Conservation (phyloP, 2,329 filamentous ascomycete genomes). For the Sclerotiophoma versabilis region DNA sequence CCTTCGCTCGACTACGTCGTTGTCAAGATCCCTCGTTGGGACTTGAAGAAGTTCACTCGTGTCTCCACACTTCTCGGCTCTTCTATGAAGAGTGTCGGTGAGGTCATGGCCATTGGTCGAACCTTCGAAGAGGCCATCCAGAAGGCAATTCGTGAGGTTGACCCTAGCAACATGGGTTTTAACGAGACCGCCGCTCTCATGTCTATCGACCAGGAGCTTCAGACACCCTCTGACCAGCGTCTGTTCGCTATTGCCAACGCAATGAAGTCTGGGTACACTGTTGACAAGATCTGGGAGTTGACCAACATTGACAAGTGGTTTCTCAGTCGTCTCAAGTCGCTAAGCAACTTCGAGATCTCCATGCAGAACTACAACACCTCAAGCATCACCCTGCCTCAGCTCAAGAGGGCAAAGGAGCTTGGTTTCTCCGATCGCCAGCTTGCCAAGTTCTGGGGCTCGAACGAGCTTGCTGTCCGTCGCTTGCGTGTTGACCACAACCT, state of each 20-base stretch:
- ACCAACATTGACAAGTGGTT: conserved; percentile 99
- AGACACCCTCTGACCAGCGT: conserved; percentile 96
- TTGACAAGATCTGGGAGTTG: conserved; percentile 97
- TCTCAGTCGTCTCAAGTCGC: conserved; percentile 85
- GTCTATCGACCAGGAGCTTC: conserved; percentile 94
- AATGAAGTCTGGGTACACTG: conserved; percentile 91
- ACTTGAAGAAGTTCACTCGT: conserved; percentile 97
- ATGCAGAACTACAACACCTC: conserved; percentile 76
- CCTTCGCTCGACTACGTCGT: conserved; percentile 97
- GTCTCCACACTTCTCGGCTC: conserved; percentile 96
- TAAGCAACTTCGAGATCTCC: conserved; percentile 85
- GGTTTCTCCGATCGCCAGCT: conserved; percentile 95
- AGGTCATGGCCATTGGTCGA: conserved; percentile 97
- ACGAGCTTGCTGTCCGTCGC: conserved; percentile 87
- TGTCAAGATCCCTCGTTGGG: conserved; percentile 98
- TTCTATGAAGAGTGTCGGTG: conserved; percentile 99
- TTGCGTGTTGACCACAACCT: conserved; percentile 86
- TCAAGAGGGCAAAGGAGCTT: conserved; percentile 87
- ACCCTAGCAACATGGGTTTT: conserved; percentile 95
- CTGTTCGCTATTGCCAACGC: conserved; percentile 98
- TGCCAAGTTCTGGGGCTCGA: conserved; percentile 92
- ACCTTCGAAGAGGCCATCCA: conserved; percentile 99
- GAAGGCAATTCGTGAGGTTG: conserved; percentile 94
- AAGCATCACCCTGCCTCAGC: conserved; percentile 67
- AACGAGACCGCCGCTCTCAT: conserved; percentile 85